These are phyloP conservation scores for Suillus decipiens DNA, from an alignment of 768 basidiomycete species.

Conservation along the genomic window DNA sequence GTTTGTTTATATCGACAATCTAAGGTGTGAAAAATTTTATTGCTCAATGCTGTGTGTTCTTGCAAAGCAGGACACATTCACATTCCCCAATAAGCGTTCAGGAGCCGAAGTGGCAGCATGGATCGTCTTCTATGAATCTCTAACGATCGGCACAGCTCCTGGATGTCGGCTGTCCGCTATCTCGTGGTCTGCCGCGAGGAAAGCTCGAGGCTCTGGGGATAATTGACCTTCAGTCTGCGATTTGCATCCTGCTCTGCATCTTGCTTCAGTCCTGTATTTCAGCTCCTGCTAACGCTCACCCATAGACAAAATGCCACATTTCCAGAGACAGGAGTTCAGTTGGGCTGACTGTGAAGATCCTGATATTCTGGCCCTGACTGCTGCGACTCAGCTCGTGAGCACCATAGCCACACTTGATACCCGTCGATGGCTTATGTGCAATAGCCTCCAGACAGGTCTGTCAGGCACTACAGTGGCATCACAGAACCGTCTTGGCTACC, in stretches of 20 bases:
- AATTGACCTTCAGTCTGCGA: conserved; percentile 4
- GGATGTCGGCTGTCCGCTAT: conserved; percentile 1
- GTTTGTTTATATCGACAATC: conserved; percentile 1
- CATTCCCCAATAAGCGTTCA: neutral
- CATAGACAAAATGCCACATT: conserved; percentile 1
- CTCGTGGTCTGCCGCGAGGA: conserved; percentile 8
- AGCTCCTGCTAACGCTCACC: neutral
- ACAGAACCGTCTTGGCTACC: conserved; percentile 10
- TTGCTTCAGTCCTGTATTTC: neutral
- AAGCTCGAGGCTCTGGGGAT: conserved; percentile 8
- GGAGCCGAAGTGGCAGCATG: neutral
- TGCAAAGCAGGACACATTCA: neutral
- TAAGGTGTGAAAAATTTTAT: neutral
- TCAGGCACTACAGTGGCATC: neutral
- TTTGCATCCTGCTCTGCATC: conserved; percentile 1
- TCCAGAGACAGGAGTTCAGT: neutral
- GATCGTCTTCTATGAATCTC: conserved; percentile 5
- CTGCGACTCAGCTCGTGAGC: conserved; percentile 10
- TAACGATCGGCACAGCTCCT: conserved; percentile 1
- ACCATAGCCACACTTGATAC: neutral
- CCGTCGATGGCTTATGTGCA: conserved; percentile 3
- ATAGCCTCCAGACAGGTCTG: conserved; percentile 5
- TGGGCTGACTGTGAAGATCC: conserved; percentile 5
- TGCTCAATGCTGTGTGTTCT: conserved; percentile 3
- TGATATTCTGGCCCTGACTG: conserved; percentile 8